Evolutionary conservation across 169 alveolate species (phyloP).

Genomic region (Plasmodium berghei): DNA sequence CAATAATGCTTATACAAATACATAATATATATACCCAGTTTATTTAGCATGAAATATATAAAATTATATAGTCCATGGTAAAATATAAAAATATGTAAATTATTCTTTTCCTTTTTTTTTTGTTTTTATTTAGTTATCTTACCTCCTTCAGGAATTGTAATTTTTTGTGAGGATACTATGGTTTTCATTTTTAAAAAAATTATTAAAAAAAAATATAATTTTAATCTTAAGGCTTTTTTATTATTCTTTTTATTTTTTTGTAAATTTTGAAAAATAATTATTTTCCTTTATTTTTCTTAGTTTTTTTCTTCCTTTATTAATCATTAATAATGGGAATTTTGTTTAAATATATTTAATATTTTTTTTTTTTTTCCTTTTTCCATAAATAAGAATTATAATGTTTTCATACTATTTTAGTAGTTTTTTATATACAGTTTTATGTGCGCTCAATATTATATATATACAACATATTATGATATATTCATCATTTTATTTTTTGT

Average conservation of each 20-base stretch:
- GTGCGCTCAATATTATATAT: no score
- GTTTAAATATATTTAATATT: neutral
- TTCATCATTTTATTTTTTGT: no score
- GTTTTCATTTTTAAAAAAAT: constrained; percentile 82
- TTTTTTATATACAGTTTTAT: no score
- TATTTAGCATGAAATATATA: no score
- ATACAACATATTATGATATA: no score
- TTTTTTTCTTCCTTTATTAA: neutral
- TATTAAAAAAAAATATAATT: constrained; percentile 5
- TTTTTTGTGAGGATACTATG: constrained; percentile 79
- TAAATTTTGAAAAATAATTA: neutral
- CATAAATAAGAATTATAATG: neutral
- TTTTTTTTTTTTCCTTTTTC: neutral
- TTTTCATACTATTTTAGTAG: neutral
- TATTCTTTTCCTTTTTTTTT: neutral
- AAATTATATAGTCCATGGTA: no score
- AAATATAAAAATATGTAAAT: no score
- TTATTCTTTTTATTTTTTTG: constrained; percentile 1
- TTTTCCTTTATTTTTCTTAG: neutral
- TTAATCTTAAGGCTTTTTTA: neutral
- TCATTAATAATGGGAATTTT: neutral
- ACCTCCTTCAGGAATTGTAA: constrained; percentile 86
- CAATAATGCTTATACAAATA: no score
- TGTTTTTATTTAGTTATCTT: constrained; percentile 6
- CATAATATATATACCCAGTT: no score